Percentiles rank a stretch among this genome's conserved stretches.
These are phyloP conservation scores for Rosa rugosa DNA, from an alignment of 306 rosid species.

Conservation along the genomic window DNA sequence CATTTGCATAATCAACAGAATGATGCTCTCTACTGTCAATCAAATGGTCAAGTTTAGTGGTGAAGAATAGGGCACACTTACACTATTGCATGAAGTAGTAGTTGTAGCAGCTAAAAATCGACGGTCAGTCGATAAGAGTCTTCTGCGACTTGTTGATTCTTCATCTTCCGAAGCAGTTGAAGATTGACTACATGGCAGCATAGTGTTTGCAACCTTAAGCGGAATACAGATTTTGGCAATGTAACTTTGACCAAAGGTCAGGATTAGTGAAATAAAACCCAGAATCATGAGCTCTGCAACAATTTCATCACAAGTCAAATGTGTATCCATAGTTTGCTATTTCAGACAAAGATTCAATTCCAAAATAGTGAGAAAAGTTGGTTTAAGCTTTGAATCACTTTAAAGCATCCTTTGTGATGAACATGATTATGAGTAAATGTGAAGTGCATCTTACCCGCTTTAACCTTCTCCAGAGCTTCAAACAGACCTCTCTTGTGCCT, in stretches of 20 bases:
- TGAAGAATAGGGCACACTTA: constrained; percentile 27
- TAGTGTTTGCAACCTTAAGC: constrained; percentile 40
- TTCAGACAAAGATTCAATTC: not conserved
- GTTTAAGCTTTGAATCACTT: not conserved
- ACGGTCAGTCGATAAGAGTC: constrained; percentile 60
- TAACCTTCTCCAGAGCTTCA: constrained; percentile 88
- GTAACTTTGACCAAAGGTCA: constrained; percentile 83
- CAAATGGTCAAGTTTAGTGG: not conserved
- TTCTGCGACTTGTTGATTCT: constrained; percentile 30
- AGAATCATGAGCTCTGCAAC: constrained; percentile 94
- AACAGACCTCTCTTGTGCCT: constrained; percentile 69
- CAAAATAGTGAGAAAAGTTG: not conserved
- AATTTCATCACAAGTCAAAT: constrained; percentile 19
- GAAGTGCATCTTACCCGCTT: constrained; percentile 58
- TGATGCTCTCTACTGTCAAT: not conserved
- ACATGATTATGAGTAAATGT: not conserved
- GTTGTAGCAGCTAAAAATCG: constrained; percentile 54
- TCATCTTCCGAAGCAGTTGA: constrained; percentile 35
- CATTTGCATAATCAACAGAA: not conserved
- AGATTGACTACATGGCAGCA: constrained; percentile 64
- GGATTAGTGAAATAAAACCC: constrained; percentile 84
- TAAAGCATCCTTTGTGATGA: not conserved
- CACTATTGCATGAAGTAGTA: constrained; percentile 54
- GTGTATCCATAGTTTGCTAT: not conserved
- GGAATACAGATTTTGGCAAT: constrained; percentile 78